Evolutionary conservation across 164 flowering plant species (phyloP).

Genomic region (Santalum album): DNA sequence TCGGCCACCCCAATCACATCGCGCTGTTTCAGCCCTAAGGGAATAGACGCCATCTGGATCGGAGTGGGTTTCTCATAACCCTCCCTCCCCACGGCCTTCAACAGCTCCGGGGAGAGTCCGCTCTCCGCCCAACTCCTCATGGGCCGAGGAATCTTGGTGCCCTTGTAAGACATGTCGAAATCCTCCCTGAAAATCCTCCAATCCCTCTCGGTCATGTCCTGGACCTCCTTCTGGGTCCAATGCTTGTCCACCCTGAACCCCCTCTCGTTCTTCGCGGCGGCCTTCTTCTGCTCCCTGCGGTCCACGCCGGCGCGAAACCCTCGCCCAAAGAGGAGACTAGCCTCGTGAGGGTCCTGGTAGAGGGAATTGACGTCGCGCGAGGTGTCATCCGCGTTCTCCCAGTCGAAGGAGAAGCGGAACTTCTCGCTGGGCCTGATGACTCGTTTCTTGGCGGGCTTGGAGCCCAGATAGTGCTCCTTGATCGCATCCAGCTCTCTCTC

Average conservation of each 20-base stretch:
- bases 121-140: constrained; percentile 86
- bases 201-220: constrained; percentile 87
- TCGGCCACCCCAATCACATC: constrained; percentile 92
- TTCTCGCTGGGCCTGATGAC: constrained; percentile 91
- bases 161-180: constrained; percentile 77
- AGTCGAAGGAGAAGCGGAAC: constrained; percentile 86
- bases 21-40: constrained; percentile 74
- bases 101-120: constrained; percentile 44
- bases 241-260: constrained; percentile 70
- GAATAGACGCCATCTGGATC: constrained; percentile 92
- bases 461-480: constrained; percentile 88
- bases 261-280: constrained; percentile 77
- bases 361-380: constrained; percentile 74
- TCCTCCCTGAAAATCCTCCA: constrained; percentile 91
- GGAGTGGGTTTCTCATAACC: constrained; percentile 84
- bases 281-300: constrained; percentile 87
- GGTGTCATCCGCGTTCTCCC: constrained; percentile 96
- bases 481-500: constrained; percentile 69
- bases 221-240: constrained; percentile 78
- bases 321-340: constrained; percentile 74
- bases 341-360: constrained; percentile 94
- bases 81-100: constrained; percentile 70
- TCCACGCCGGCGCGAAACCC: constrained; percentile 95
- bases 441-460: constrained; percentile 84
- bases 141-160: constrained; percentile 73